Evolutionary conservation across 2,329 filamentous ascomycete species (phyloP), one percentile per base, ranked within the genome.

Genomic region (Neoarthrinium moseri): DNA sequence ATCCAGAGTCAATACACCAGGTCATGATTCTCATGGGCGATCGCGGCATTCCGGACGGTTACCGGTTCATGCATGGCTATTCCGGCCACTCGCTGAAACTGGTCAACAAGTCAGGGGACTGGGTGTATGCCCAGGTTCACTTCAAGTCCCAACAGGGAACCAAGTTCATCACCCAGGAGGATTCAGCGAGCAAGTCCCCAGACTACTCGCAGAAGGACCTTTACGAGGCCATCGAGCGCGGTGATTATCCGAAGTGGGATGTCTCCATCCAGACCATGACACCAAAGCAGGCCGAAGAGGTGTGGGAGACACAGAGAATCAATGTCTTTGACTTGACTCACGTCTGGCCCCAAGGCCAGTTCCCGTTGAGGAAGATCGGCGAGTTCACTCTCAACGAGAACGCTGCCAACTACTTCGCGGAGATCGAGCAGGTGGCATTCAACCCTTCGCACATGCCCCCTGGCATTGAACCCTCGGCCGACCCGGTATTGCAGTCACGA

Each of bases 361-460:
- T 83, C 22, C 84, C 84, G 2, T 68, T 85, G 10, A 71, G 78
- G 15, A 75, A 70, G 36, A 71, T 87, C 45, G 84, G 83, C 39
- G 74, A 75, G 48, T 65, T 87, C 47, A 84, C 78, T 1, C 73
- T 88, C 18, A 85, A 85, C 66, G 72, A 74, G 61, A 87, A 87
- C 58, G 70, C 75, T 1, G 65, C 76, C 43, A 87, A 88, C 65
- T 87, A 86, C 68, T 86, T 86, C 56, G 73, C 77, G 33, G 84
- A 89, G 57, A 77, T 87, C 40, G 84, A 89, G 68, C 84, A 87
- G 60, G 75, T 80, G 15, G 81, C 83, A 2, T 89, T 87, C 74
- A 83, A 77, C 49, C 84, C 85, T 30, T 75, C 81, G 6, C 83
- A 87, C 60, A 66, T 87, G 63, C 74, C 81, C 4, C 83, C 84